Percentiles rank a stretch among this genome's conserved stretches.
These are phyloP conservation scores for Citrus mangshanensis DNA, from an alignment of 345 rosid species.

Conservation along the genomic window DNA sequence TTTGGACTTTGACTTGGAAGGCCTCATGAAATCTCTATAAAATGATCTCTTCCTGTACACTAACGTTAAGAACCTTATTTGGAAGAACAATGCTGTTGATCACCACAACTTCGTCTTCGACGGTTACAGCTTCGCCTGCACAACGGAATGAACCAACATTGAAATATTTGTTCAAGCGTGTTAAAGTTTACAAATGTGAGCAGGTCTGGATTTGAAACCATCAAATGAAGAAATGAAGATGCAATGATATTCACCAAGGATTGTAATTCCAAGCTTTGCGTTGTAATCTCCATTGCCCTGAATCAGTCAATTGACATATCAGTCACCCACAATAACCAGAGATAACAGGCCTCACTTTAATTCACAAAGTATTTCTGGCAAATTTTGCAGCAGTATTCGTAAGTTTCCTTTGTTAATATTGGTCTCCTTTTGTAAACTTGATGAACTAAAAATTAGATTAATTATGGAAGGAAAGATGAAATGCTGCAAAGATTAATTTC, in stretches of 20 bases:
- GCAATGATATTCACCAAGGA: slow-evolving; percentile 49
- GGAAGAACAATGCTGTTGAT: slow-evolving; percentile 81
- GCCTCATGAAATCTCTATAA: slow-evolving; percentile 25
- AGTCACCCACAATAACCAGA: background rate
- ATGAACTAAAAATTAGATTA: background rate
- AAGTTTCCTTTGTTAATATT: background rate
- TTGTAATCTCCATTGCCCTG: slow-evolving; percentile 76
- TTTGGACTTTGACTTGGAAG: background rate
- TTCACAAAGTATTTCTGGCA: background rate
- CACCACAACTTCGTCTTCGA: slow-evolving; percentile 76
- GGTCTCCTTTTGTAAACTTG: no score
- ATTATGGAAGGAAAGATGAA: background rate
- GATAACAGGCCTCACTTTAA: background rate
- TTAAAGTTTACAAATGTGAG: background rate
- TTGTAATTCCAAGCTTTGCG: slow-evolving; percentile 69
- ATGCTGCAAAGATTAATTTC: background rate
- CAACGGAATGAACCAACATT: background rate
- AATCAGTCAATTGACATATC: slow-evolving; percentile 7
- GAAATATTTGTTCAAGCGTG: background rate
- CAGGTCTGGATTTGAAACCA: background rate
- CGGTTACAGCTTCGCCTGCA: slow-evolving; percentile 82
- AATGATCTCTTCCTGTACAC: slow-evolving; percentile 77
- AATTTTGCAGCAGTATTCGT: background rate
- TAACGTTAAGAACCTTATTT: slow-evolving; percentile 53
- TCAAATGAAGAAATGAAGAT: background rate